Evolutionary conservation across 257 asterid genomes (phyloP).

Genomic region (Ilex aquifolium): DNA sequence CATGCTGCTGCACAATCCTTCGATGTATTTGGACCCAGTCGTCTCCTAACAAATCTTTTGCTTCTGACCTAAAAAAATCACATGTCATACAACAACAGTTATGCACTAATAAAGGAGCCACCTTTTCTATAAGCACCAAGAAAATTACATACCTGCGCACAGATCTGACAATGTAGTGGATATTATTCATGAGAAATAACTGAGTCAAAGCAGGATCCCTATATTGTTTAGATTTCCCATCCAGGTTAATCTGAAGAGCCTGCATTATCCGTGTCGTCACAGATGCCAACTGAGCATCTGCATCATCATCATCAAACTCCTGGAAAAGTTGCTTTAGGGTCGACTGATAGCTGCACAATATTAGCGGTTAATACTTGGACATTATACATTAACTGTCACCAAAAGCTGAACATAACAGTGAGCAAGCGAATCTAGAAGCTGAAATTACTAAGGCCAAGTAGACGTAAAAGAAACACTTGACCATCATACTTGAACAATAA

Average conservation of each 20-base stretch:
- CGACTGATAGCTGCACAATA: conserved; percentile 6
- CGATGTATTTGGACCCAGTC: conserved; percentile 99
- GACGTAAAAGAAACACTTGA: too few relatives aligned
- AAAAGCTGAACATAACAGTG: neutral
- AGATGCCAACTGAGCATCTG: conserved; percentile 54
- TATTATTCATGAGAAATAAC: conserved; percentile 83
- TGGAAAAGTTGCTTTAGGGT: conserved; percentile 77
- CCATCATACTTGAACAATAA: too few relatives aligned
- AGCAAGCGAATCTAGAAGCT: neutral
- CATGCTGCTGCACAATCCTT: conserved; percentile 93
- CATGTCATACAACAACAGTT: conserved; percentile 6
- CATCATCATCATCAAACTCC: conserved; percentile 50
- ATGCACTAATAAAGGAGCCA: neutral
- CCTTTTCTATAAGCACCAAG: neutral
- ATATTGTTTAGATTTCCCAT: conserved; percentile 89
- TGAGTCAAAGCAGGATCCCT: conserved; percentile 95
- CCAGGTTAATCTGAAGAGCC: conserved; percentile 87
- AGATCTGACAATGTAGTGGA: conserved; percentile 91
- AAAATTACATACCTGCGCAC: conserved; percentile 63
- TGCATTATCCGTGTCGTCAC: conserved; percentile 76
- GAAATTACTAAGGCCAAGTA: too few relatives aligned
- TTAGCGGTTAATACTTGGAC: neutral
- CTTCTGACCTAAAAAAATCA: conserved; percentile 68
- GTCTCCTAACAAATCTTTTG: conserved; percentile 86
- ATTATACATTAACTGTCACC: neutral